Evolutionary conservation across 2,329 filamentous ascomycete genomes (phyloP).

Genomic region (Diaporthe destruens): DNA sequence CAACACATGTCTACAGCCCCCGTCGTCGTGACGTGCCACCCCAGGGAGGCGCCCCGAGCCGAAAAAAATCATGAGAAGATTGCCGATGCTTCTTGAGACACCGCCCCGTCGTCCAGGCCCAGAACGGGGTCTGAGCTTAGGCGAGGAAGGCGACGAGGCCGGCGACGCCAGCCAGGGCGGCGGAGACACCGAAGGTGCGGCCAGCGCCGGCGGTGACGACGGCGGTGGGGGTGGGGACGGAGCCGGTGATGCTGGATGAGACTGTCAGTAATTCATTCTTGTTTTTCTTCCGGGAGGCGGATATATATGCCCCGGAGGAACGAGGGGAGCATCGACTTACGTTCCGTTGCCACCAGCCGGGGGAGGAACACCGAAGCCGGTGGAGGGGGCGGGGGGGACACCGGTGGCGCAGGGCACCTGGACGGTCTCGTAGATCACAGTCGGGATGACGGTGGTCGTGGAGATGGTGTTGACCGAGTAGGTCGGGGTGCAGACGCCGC

Average conservation of each 20-base stretch:
- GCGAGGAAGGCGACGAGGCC: slow-evolving; percentile 67
- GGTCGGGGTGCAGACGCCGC: slow-evolving; percentile 51
- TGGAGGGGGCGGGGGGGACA: slow-evolving; percentile 43
- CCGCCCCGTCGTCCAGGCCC: not conserved
- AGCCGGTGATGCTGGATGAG: slow-evolving; percentile 47
- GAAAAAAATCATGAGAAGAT: slow-evolving; percentile 50
- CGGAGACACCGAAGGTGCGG: slow-evolving; percentile 63
- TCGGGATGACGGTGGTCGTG: slow-evolving; percentile 69
- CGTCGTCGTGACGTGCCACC: slow-evolving; percentile 35
- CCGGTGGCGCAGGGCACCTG: slow-evolving; percentile 56
- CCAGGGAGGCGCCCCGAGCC: slow-evolving; percentile 46
- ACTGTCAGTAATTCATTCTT: slow-evolving; percentile 39
- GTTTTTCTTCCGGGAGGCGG: not conserved
- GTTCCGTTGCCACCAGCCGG: slow-evolving; percentile 48
- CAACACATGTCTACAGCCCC: slow-evolving; percentile 30
- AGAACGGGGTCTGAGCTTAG: slow-evolving; percentile 53
- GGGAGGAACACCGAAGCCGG: slow-evolving; percentile 41
- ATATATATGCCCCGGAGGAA: too few relatives aligned
- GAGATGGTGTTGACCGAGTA: slow-evolving; percentile 64
- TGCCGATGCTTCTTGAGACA: slow-evolving; percentile 52
- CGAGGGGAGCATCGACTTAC: slow-evolving; percentile 46
- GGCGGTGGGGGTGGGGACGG: slow-evolving; percentile 51
- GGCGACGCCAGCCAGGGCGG: slow-evolving; percentile 66
- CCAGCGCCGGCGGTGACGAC: slow-evolving; percentile 65
- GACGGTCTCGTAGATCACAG: slow-evolving; percentile 65